These are phyloP conservation scores for Chaetomium sp. DNA, from an alignment of 2,329 filamentous ascomycete genomes.

Conservation along the genomic window DNA sequence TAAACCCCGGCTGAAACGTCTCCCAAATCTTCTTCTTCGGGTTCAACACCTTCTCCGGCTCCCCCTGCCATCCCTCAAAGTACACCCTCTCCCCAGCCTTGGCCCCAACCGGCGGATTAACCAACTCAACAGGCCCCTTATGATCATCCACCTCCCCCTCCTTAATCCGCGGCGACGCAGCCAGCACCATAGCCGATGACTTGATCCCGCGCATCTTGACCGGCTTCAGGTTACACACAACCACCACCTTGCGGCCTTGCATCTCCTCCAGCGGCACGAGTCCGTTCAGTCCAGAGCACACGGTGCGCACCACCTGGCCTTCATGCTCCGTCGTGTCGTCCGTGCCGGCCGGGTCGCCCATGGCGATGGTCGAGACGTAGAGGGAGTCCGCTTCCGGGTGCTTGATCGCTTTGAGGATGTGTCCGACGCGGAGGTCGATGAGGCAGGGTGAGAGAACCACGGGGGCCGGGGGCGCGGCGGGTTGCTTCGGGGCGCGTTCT, in stretches of 20 bases:
- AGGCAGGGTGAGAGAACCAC: slow-evolving; percentile 75
- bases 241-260: slow-evolving; percentile 91
- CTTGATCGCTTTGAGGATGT: slow-evolving; percentile 91
- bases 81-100: slow-evolving; percentile 80
- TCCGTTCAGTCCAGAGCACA: slow-evolving; percentile 94
- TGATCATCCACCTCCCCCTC: slow-evolving; percentile 82
- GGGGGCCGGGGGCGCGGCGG: slow-evolving; percentile 63
- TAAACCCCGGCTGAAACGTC: slow-evolving; percentile 92
- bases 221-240: slow-evolving; percentile 96
- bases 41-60: slow-evolving; percentile 89
- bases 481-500: slow-evolving; percentile 72
- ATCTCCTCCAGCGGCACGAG: slow-evolving; percentile 89
- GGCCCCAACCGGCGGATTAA: slow-evolving; percentile 70
- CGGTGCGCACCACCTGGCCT: slow-evolving; percentile 84
- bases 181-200: slow-evolving; percentile 82
- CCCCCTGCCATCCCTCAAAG: slow-evolving; percentile 91
- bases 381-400: slow-evolving; percentile 96
- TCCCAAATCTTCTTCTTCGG: slow-evolving; percentile 99
- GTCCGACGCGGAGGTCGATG: slow-evolving; percentile 92
- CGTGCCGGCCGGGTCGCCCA: slow-evolving; percentile 77
- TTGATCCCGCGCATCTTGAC: slow-evolving; percentile 94
- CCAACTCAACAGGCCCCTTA: slow-evolving; percentile 86
- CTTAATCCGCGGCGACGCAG: slow-evolving; percentile 75
- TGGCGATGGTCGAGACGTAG: slow-evolving; percentile 90
- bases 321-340: slow-evolving; percentile 90